phyloP scores from a whole-genome alignment of 306 rosid species.

The Heteromeles arbutifolia region DNA sequence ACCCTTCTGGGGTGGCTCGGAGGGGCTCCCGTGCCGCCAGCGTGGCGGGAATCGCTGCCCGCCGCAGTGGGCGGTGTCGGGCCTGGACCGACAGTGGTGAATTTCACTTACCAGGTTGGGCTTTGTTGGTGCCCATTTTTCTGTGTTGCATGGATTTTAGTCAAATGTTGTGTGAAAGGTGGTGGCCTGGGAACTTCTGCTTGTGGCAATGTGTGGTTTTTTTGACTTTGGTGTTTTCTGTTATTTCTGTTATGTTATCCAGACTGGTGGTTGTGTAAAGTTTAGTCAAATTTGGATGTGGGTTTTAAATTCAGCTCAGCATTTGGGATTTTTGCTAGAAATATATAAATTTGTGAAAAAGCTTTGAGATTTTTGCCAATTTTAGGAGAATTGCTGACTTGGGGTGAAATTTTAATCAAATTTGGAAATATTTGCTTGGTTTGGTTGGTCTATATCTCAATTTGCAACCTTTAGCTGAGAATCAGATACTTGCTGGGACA shows the following conservation, averaged over 20 bases:
- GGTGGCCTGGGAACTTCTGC: neutral
- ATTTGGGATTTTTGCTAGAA: neutral
- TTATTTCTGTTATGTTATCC: neutral
- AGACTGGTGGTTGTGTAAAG: neutral
- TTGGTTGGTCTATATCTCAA: neutral
- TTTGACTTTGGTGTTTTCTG: constrained; percentile 16
- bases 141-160: constrained; percentile 4
- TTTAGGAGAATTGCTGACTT: neutral
- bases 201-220: neutral
- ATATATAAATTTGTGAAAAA: neutral
- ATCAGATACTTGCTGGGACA: neutral
- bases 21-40: constrained; percentile 37
- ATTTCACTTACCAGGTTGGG: constrained; percentile 80
- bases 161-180: constrained; percentile 6
- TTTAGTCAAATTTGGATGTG: neutral
- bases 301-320: neutral
- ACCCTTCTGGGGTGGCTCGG: constrained; percentile 47
- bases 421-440: constrained; percentile 2
- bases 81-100: constrained; percentile 72
- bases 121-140: neutral
- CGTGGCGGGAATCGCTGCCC: constrained; percentile 42
- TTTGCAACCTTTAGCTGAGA: neutral
- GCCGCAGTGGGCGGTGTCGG: constrained; percentile 43
- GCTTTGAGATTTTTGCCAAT: neutral
- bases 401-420: constrained; percentile 4